These are phyloP conservation scores for Westerdykella aurantiaca DNA, from an alignment of 2,329 filamentous ascomycete genomes.

Conservation along the genomic window DNA sequence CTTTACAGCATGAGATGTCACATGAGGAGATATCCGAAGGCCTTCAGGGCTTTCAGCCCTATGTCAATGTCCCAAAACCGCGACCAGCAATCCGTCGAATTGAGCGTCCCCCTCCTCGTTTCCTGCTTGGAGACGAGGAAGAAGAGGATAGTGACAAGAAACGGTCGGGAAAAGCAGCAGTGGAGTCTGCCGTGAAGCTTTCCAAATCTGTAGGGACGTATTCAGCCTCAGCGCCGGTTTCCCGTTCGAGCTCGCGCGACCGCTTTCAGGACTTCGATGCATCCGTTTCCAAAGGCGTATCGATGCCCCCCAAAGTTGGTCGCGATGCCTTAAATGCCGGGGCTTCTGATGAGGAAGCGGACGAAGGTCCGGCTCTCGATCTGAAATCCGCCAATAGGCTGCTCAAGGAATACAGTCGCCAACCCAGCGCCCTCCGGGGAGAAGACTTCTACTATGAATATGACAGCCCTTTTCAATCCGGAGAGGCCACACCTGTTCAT, in stretches of 20 bases:
- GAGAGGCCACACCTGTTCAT: constrained; percentile 44
- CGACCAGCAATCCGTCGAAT: constrained; percentile 35
- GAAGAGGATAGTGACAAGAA: constrained; percentile 33
- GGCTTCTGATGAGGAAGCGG: constrained; percentile 25
- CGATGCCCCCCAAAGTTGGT: neutral
- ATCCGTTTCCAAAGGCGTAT: neutral
- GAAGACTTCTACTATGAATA: constrained; percentile 31
- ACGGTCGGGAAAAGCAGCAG: constrained; percentile 31
- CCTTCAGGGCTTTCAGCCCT: constrained; percentile 9
- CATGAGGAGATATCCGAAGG: constrained; percentile 26
- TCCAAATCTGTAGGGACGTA: constrained; percentile 34
- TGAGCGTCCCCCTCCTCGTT: constrained; percentile 28
- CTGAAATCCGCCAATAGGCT: constrained; percentile 30
- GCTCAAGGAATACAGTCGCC: constrained; percentile 29
- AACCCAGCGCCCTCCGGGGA: neutral
- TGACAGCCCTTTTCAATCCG: constrained; percentile 34
- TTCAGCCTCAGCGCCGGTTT: constrained; percentile 26
- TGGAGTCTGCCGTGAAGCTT: constrained; percentile 30
- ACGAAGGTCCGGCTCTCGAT: constrained; percentile 3
- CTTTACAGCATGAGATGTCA: constrained; percentile 26
- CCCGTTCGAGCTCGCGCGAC: constrained; percentile 33
- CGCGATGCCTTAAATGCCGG: constrained; percentile 15
- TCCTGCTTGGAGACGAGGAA: constrained; percentile 28
- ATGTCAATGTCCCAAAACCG: constrained; percentile 27
- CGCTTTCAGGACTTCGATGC: constrained; percentile 5